Evolutionary conservation across 2,329 filamentous ascomycete species (phyloP).

Genomic region (Arthrobotrys entomopaga): DNA sequence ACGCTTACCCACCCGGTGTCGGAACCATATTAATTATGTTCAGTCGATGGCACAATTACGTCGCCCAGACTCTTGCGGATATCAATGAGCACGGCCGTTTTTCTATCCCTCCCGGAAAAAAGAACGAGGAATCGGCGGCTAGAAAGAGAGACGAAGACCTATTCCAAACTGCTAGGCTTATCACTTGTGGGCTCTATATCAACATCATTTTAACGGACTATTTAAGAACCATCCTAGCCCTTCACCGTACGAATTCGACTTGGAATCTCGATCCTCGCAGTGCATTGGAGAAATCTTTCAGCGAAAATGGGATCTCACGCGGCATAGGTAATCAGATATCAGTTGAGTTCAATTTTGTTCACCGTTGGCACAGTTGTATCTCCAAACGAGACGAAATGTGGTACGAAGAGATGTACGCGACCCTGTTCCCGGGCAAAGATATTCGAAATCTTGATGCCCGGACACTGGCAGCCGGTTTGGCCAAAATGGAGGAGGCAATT

Average conservation of each 20-base stretch:
- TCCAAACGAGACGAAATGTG: slow-evolving; percentile 79
- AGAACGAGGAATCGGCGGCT: slow-evolving; percentile 68
- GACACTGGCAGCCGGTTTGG: slow-evolving; percentile 72
- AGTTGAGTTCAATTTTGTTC: slow-evolving; percentile 88
- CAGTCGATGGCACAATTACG: slow-evolving; percentile 86
- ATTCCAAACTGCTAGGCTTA: slow-evolving; percentile 80
- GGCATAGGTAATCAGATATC: slow-evolving; percentile 85
- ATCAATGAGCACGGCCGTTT: slow-evolving; percentile 89
- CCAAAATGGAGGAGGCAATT: slow-evolving; percentile 71
- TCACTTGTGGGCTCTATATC: slow-evolving; percentile 79
- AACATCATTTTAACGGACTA: slow-evolving; percentile 83
- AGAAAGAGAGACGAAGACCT: slow-evolving; percentile 79
- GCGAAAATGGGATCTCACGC: slow-evolving; percentile 58
- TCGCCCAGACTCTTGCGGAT: slow-evolving; percentile 79
- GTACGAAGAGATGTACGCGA: slow-evolving; percentile 72
- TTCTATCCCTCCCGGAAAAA: slow-evolving; percentile 69
- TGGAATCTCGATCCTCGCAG: slow-evolving; percentile 73
- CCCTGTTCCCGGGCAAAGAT: slow-evolving; percentile 66
- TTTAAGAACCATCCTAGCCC: slow-evolving; percentile 78
- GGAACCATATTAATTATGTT: slow-evolving; percentile 80
- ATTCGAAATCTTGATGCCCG: slow-evolving; percentile 65
- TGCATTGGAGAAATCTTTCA: slow-evolving; percentile 57
- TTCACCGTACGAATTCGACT: slow-evolving; percentile 76
- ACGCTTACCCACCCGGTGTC: slow-evolving; percentile 77
- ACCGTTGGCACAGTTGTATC: slow-evolving; percentile 87